Base-by-base conservation (phyloP, 257 asterid genomes). In the Sherardia arvensis region DNA sequence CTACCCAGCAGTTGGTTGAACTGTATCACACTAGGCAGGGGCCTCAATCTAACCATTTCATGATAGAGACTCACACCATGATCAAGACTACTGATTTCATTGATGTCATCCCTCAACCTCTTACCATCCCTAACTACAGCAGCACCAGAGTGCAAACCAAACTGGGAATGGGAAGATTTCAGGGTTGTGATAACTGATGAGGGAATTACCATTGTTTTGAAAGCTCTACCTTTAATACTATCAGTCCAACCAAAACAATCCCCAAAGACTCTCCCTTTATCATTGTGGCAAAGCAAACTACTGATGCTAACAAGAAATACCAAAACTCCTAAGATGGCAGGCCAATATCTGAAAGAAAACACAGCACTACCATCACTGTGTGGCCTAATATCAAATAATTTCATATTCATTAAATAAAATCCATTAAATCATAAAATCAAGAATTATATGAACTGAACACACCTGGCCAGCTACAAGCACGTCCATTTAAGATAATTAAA, bases 21-120 rank as follows among this genome's bases (percentile, higher is more conserved):
- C 1, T 62, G 66, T 14, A 47, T 33, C 38, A 59, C 70, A 9
- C 64, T 53, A 66, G 82, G 80, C 8, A 67, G 49, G 5, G 78
- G 82, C 23, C 8, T n/a, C 68, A 69, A 58, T 15, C 4, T 14
- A 9, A 66, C 17, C 76, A 77, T 74, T 26, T 54, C 15, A n/a
- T 45, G 48, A 47, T 73, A 79, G 67, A 73, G 38, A 33, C n/a
- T 28, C 32, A 73, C 27, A 6, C 80, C 77, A 57, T 74, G 75
- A 9, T 68, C 57, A 3, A 63, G 23, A 27, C 5, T 38, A 25
- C 36, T 6, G 8, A 61, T 22, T n/a, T 26, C 25, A 61, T 20
- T 15, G 3, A 56, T 59, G 33, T 15, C 11, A 26, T 27, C 30
- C 61, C 61, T 58, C 63, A 58, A 43, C 23, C 7, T 33, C 47